phyloP scores from a whole-genome alignment of 192 early-diverging fungal genomes.

The Thamnidium elegans region DNA sequence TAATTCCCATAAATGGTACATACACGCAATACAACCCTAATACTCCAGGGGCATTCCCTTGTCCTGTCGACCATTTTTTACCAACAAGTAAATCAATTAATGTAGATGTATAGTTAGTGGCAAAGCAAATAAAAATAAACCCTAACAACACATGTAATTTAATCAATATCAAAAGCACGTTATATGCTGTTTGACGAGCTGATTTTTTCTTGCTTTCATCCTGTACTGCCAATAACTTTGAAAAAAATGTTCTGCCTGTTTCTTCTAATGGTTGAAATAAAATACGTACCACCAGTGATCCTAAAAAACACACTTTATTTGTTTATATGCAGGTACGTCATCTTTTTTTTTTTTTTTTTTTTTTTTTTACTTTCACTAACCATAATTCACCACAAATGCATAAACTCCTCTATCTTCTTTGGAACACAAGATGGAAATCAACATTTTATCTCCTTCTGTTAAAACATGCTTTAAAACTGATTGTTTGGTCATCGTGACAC shows the following conservation, averaged over 20 bases:
- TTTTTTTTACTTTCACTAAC: constrained; percentile 39
- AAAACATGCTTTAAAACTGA: constrained; percentile 90
- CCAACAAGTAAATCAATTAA: constrained; percentile 66
- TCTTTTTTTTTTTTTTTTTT: neutral
- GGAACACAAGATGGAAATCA: constrained; percentile 63
- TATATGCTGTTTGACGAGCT: constrained; percentile 9
- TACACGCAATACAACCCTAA: constrained; percentile 84
- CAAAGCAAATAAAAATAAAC: constrained; percentile 76
- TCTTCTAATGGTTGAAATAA: constrained; percentile 95
- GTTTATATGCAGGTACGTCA: neutral
- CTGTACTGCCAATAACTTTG: constrained; percentile 48
- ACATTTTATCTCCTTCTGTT: constrained; percentile 96
- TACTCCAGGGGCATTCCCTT: constrained; percentile 46
- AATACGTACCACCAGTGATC: constrained; percentile 85
- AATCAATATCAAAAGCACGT: constrained; percentile 40
- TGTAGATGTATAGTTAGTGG: constrained; percentile 73
- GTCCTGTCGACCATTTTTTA: constrained; percentile 47
- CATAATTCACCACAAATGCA: constrained; percentile 86
- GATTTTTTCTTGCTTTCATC: constrained; percentile 19
- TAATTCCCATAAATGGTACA: constrained; percentile 91
- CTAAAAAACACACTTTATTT: constrained; percentile 37
- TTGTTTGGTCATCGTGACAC: constrained; percentile 76
- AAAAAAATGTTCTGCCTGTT: constrained; percentile 80
- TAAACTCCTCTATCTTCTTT: constrained; percentile 70
- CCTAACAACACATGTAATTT: constrained; percentile 74